Base-by-base conservation (phyloP, 1,139 yeast genomes). In the Geotrichum candidum region DNA sequence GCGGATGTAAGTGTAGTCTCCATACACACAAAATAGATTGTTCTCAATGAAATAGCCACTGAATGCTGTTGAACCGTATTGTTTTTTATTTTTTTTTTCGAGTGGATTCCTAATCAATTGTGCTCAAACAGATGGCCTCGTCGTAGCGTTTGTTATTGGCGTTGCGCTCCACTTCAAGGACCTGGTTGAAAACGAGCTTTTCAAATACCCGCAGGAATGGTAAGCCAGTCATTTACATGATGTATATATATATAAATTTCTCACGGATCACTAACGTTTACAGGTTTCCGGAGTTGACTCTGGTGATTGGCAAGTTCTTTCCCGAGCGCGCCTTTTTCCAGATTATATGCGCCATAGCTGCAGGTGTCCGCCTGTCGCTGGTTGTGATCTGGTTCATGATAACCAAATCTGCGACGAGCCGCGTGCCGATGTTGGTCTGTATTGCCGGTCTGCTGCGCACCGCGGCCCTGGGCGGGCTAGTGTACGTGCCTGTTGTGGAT, bases 321-420 rank as follows among this genome's bases (percentile, higher is more conserved):
- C 95, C 95, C 0, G 96, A 88, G 73, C 78, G 96, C 68, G 86
- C 94, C 2, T 73, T 88, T 51, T 89, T 88, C 70, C 96, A 89
- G 73, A 79, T 89, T 45, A 73, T 87, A 59, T 87, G 88, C 63
- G 96, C 82, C 1, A 71, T 88, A 55, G 87, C 95, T 1, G 80
- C 95, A 0, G 92, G 94, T 33, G 88, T 57, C 71, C 82, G 54
- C 77, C 86, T 88, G 62, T 80, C 86, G 0, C 77, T 89, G 66
- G 86, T 95, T 0, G 78, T 88, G 54, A 94, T 95, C 2, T 89
- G 95, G 94, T 85, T 86, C 58, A 73, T 84, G 27, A 71, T 82
- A 51, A 80, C 83, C 18, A 15, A 50, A 29, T 29, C 56, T 2
- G 31, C 25, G 33, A 45, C 29, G 33, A 31, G 55, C 7, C 56